Evolutionary conservation across 164 flowering plant species (phyloP).

Genomic region (Amborella trichopoda): DNA sequence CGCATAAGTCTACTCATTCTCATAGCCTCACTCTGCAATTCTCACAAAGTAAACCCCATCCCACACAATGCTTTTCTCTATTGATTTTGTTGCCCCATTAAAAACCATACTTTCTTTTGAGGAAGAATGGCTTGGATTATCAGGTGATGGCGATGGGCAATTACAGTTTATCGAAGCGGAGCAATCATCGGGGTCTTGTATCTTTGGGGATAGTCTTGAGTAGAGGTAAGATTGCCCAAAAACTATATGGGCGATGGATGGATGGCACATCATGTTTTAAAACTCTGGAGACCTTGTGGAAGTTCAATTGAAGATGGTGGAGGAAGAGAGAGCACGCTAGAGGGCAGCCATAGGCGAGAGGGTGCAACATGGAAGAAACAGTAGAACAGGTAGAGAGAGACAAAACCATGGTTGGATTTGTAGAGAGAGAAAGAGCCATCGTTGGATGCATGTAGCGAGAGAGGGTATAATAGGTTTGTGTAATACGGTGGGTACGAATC

Average conservation of each 20-base stretch:
- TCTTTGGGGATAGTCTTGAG: too few species aligned
- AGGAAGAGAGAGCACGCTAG: too few species aligned
- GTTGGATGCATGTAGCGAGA: too few species aligned
- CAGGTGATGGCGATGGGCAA: conserved; percentile 23
- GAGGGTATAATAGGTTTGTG: too few species aligned
- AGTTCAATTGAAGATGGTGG: neutral
- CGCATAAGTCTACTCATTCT: conserved; percentile 86
- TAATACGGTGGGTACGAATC: too few species aligned
- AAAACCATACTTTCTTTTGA: too few species aligned
- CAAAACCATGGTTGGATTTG: too few species aligned
- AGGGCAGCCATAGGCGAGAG: too few species aligned
- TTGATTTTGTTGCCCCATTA: conserved; percentile 31
- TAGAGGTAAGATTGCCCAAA: conserved; percentile 47
- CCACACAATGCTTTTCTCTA: conserved; percentile 78
- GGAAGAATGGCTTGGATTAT: too few species aligned
- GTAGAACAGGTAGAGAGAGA: too few species aligned
- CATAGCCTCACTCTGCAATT: conserved; percentile 84
- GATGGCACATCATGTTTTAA: conserved; percentile 39
- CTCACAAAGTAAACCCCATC: conserved; percentile 77
- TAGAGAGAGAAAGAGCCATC: too few species aligned
- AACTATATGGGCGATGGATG: conserved; percentile 32
- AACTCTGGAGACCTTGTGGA: conserved; percentile 7
- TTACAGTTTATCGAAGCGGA: conserved; percentile 64
- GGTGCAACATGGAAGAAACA: too few species aligned
- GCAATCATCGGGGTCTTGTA: conserved; percentile 93